Evolutionary conservation across 495 filamentous ascomycete species (phyloP).

Genomic region (Podospora tetraspora): DNA sequence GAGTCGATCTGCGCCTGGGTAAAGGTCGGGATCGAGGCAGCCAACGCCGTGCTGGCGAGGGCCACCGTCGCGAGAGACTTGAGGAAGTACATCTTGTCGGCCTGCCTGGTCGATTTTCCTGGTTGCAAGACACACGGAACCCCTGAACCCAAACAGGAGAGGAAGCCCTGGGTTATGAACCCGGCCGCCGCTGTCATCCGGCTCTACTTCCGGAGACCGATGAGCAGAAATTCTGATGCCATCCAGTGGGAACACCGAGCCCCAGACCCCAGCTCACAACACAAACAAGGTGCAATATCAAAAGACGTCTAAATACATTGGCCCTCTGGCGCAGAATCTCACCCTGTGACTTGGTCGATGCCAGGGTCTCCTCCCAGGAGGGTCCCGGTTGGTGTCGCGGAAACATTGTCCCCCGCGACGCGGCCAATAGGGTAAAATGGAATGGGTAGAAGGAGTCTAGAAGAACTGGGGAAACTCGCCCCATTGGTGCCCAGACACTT

Average conservation of each 20-base stretch:
- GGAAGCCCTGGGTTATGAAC: not conserved
- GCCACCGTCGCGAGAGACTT: not conserved
- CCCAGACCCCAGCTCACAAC: not conserved
- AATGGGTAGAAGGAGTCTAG: not conserved
- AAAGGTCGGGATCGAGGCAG: conserved; percentile 18
- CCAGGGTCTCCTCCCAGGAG: not conserved
- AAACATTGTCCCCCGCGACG: not conserved
- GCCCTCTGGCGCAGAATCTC: not conserved
- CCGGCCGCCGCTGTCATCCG: not conserved
- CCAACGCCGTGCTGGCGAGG: not conserved
- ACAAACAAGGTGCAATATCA: not conserved
- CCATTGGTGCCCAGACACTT: not conserved
- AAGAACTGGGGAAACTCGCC: not conserved
- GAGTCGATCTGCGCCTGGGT: conserved; percentile 36
- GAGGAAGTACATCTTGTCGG: not conserved
- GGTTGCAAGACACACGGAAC: not conserved
- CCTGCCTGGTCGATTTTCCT: not conserved
- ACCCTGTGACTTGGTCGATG: not conserved
- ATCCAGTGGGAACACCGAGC: not conserved
- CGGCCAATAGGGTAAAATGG: not conserved
- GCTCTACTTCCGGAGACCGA: not conserved
- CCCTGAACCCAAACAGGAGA: not conserved
- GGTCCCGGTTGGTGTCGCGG: not conserved
- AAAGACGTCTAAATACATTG: not conserved
- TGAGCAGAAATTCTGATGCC: not conserved